Conservation (phyloP, 2,329 filamentous ascomycete genomes). For the Verticillium nonalfalfae region DNA sequence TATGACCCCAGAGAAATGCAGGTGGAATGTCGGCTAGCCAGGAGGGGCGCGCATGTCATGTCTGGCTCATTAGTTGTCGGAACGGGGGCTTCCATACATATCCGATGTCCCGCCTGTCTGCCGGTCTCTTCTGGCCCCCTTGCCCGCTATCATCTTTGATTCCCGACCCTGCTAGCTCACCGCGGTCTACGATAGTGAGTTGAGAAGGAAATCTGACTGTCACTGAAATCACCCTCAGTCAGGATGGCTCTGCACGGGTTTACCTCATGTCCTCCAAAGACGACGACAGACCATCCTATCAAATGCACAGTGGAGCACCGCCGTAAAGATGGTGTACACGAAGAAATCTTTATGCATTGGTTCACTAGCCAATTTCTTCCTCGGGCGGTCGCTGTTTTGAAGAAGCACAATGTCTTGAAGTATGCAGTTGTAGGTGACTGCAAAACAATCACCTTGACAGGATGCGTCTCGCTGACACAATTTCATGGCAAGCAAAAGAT, state of each 20-base stretch:
- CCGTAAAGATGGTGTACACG: background rate
- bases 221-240: background rate
- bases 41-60: background rate
- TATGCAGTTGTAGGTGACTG: background rate
- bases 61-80: background rate
- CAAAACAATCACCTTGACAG: background rate
- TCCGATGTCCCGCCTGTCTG: too few species aligned
- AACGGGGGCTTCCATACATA: background rate
- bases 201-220: background rate
- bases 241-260: background rate
- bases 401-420: background rate
- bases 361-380: background rate
- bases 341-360: background rate
- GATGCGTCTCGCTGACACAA: background rate
- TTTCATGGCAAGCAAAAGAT: background rate
- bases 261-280: background rate
- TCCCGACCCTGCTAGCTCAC: background rate
- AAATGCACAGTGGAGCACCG: background rate
- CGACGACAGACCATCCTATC: background rate
- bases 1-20: background rate
- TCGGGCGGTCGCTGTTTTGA: background rate
- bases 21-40: background rate
- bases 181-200: background rate
- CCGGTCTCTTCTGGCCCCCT: background rate
- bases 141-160: background rate